These are phyloP conservation scores for Exophiala aquamarina DNA, from an alignment of 2,329 filamentous ascomycete species.

Conservation along the genomic window DNA sequence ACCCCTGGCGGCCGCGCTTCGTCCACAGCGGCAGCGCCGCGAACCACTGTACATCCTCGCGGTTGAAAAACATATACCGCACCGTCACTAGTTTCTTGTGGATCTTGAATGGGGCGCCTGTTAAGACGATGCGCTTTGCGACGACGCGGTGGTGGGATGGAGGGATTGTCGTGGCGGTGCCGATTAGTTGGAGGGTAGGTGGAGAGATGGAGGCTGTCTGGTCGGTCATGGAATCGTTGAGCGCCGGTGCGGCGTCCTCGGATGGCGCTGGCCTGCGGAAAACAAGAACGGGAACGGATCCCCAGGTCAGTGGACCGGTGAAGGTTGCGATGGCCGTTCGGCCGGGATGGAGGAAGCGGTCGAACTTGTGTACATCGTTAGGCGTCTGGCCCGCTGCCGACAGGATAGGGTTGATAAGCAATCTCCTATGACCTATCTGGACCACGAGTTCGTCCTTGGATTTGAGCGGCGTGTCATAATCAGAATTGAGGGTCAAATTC, in stretches of 20 bases:
- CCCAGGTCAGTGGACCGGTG: constrained; percentile 89
- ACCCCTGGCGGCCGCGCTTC: constrained; percentile 80
- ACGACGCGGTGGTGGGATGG: constrained; percentile 75
- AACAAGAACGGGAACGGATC: constrained; percentile 83
- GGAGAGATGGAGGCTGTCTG: constrained; percentile 42
- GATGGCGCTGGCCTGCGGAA: constrained; percentile 58
- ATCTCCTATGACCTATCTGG: constrained; percentile 84
- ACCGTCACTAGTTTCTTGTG: constrained; percentile 97
- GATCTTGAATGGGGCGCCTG: constrained; percentile 97
- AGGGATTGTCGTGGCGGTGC: constrained; percentile 81
- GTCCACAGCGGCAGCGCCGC: constrained; percentile 96
- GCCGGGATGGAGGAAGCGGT: constrained; percentile 86
- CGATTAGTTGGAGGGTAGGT: constrained; percentile 70
- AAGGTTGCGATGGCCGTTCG: constrained; percentile 87
- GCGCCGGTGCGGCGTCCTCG: constrained; percentile 7
- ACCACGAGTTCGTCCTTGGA: constrained; percentile 90
- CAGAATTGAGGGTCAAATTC: constrained; percentile 80
- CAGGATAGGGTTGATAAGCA: constrained; percentile 87
- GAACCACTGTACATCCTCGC: constrained; percentile 95
- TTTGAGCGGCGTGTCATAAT: constrained; percentile 73
- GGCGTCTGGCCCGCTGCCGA: constrained; percentile 86
- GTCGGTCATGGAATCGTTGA: constrained; percentile 46
- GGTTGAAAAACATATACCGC: constrained; percentile 99
- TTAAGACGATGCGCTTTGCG: constrained; percentile 90
- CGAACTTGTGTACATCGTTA: constrained; percentile 97